Evolutionary conservation across 192 early-diverging fungal genomes (phyloP), one percentile per base, ranked within the genome.

Genomic region (Rhizophagus sp.): DNA sequence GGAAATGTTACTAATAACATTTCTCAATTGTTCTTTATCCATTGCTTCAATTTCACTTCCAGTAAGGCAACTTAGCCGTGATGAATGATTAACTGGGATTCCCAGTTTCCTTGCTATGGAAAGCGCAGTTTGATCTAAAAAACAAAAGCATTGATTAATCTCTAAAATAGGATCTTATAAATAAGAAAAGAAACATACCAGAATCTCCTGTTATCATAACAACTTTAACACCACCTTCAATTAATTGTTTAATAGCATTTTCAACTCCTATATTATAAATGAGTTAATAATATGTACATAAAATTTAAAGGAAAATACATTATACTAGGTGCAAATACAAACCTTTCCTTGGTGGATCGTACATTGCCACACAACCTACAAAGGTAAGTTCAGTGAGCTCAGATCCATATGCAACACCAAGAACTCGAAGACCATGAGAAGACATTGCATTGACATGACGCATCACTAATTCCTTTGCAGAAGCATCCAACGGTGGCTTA

Each of bases 141-240:
- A 27, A 62, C 49, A 10, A 36, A 63, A 30, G 24, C n/a, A 62
- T 62, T 62, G 34, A 81, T 90, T 87, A 61, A 34, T 33, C 11
- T 22, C 7, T 19, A 41, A n/a, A 79, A 33, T 8, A 36, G 24
- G 25, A 62, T 25, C 5, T 34, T 27, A 34, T 62, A 3, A 76
- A 41, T 5, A 76, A 24, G 13, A 11, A 71, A 25, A 33, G 39
- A 57, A 61, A 34, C 80, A 78, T 82, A 86, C 85, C 85, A 30
- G 96, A 94, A 84, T 99, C 98, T 74, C 98, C 98, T 1, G 98
- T 99, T 44, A 99, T 96, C 97, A 99, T 98, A n/a, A 97, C 88
- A 2, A 96, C 88, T 79, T 93, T 91, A 19, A 99, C 96, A 34
- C 95, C 96, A 64, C 94, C 93, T 19, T 87, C 78, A 70, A 92